A percentile compares a stretch with the other conserved stretches of the same genome.
phyloP scores from a whole-genome alignment of 2,329 filamentous ascomycete genomes.

The Penicillium aurantiogriseum region DNA sequence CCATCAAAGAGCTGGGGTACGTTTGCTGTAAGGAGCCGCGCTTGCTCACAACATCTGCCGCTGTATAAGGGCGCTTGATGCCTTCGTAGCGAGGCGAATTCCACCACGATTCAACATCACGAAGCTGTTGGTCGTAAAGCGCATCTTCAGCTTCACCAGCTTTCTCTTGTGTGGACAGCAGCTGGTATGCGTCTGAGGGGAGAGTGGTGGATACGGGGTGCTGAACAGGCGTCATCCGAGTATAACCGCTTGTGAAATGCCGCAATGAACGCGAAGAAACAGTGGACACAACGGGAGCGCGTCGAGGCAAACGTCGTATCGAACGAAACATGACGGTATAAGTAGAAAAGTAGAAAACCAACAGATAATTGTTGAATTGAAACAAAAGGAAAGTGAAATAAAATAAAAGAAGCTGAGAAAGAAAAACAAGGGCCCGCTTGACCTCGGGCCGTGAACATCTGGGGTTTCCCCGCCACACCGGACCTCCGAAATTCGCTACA shows the following conservation, averaged over 20 bases:
- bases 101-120: conserved; percentile 91
- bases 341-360: background rate
- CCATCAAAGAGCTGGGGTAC: conserved; percentile 93
- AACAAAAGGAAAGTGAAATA: background rate
- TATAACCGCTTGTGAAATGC: conserved; percentile 39
- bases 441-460: conserved; percentile 12
- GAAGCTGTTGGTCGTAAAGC: conserved; percentile 78
- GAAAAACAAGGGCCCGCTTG: background rate
- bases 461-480: conserved; percentile 10
- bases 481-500: conserved; percentile 4
- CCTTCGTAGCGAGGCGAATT: conserved; percentile 76
- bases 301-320: conserved; percentile 39
- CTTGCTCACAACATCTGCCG: conserved; percentile 90
- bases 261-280: conserved; percentile 30
- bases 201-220: conserved; percentile 61
- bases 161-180: conserved; percentile 75
- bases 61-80: conserved; percentile 88
- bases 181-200: conserved; percentile 77
- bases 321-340: conserved; percentile 35
- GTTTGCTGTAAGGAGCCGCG: conserved; percentile 80
- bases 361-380: background rate
- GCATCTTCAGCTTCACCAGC: conserved; percentile 77
- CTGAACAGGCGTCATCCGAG: conserved; percentile 57
- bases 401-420: background rate
- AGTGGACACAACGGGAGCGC: conserved; percentile 21